Base-by-base conservation (phyloP, 495 filamentous ascomycete genomes). In the Daldinia vernicosa region DNA sequence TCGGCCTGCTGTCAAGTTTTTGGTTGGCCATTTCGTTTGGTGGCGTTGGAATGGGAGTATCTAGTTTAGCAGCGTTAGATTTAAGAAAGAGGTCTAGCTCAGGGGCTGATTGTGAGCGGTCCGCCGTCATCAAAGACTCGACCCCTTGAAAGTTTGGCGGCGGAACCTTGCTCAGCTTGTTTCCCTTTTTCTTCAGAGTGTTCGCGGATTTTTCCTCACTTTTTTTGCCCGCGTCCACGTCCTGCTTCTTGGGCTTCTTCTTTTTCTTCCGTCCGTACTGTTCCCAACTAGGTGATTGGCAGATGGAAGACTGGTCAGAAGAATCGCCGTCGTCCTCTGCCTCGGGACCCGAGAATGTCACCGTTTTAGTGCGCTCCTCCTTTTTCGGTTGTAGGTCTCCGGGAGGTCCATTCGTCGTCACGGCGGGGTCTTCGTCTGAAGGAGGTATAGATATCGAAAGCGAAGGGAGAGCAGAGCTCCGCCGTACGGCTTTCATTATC, bases 231-330 rank as follows among this genome's bases (percentile, higher is more conserved):
- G 79, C 78, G 56, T 81, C 78, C n/a, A 73, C 76, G 66, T 83
- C 81, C 28, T 78, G 77, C 69, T 82, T 83, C 32, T 81, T 75
- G n/a, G 75, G 67, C 69, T 79, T 77, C 75, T 84, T 84, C 40
- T 85, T 84, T 65, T 84, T 84, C 73, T 81, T 83, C 35, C 81
- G 78, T 6, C 78, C 77, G 64, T 84, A 81, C 51, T 81, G 80
- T 55, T 85, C 85, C 85, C 85, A 86, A 55, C 83, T 86, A 14
- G 85, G 85, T 4, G 85, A 87, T 55, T 86, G 84, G 60, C 85
- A 87, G 51, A 87, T 86, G 2, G 84, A 86, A 15, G 83, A 85
- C 37, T 81, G 77, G 54, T 83, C 83, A 8, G 84, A 85, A 75
- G 77, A 77, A 60, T 69, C 66, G 55, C 79, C 78, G 50, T 74